Percentiles rank a stretch among this genome's conserved stretches.
Conservation (phyloP, 2,329 filamentous ascomycete species). For the Verticillium zaregamsianum region DNA sequence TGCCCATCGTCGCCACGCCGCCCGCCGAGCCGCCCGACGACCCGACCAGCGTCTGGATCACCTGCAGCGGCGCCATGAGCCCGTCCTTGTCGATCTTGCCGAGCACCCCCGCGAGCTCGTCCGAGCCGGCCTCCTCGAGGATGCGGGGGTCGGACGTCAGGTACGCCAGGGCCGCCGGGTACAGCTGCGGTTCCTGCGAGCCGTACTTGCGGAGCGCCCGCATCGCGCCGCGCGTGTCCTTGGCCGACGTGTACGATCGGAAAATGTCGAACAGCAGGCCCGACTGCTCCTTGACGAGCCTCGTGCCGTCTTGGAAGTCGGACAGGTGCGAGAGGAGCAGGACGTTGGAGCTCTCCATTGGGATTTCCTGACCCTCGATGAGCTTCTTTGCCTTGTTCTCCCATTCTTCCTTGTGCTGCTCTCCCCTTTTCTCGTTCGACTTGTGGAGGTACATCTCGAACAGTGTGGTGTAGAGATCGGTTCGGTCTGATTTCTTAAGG, state of each 20-base stretch:
- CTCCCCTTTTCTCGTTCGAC: slow-evolving; percentile 68
- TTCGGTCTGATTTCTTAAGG: slow-evolving; percentile 69
- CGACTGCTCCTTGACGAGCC: slow-evolving; percentile 89
- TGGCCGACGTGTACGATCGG: slow-evolving; percentile 87
- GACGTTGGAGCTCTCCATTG: slow-evolving; percentile 93
- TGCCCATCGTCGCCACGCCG: slow-evolving; percentile 90
- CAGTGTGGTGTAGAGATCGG: slow-evolving; percentile 87
- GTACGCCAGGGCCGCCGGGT: slow-evolving; percentile 87
- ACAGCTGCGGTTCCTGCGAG: slow-evolving; percentile 83
- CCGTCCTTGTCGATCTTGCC: slow-evolving; percentile 84
- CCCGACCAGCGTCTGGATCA: slow-evolving; percentile 85
- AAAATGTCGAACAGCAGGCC: slow-evolving; percentile 94
- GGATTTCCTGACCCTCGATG: slow-evolving; percentile 74
- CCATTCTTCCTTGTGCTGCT: slow-evolving; percentile 70
- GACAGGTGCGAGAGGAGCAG: slow-evolving; percentile 88
- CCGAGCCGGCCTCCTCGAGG: slow-evolving; percentile 76
- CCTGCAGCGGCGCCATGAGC: slow-evolving; percentile 92
- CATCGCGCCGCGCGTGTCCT: slow-evolving; percentile 87
- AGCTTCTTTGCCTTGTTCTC: slow-evolving; percentile 85
- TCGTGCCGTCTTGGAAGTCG: slow-evolving; percentile 84
- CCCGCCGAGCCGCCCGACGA: slow-evolving; percentile 32
- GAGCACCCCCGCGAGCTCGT: slow-evolving; percentile 77
- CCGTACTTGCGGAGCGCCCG: slow-evolving; percentile 90
- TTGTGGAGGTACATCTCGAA: slow-evolving; percentile 99
- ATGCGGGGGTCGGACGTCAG: slow-evolving; percentile 81